phyloP scores from a whole-genome alignment of 345 rosid species.

The Ceriops decandra region DNA sequence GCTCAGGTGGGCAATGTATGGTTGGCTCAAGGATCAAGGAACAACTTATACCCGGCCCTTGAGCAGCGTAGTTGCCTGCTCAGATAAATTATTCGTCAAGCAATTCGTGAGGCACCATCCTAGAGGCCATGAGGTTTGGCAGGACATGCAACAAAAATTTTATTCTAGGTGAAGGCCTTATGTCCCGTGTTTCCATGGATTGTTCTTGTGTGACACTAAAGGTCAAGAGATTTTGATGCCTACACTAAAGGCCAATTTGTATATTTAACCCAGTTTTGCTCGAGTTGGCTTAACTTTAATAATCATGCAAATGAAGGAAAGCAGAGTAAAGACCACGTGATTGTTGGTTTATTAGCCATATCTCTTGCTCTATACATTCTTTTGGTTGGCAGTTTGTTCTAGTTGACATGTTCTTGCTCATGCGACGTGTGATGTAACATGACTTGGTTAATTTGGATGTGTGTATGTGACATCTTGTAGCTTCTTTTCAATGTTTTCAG shows the following conservation, averaged over 20 bases:
- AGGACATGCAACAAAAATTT: constrained; percentile 42
- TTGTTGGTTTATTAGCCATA: background rate
- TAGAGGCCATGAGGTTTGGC: constrained; percentile 58
- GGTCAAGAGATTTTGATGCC: too few species aligned
- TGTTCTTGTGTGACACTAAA: background rate
- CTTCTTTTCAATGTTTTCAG: too few species aligned
- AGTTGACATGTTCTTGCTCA: too few species aligned
- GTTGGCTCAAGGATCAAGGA: constrained; percentile 60
- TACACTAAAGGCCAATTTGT: too few species aligned
- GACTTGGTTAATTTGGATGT: too few species aligned
- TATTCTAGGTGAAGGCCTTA: constrained; percentile 6
- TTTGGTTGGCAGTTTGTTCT: too few species aligned
- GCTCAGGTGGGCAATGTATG: constrained; percentile 56
- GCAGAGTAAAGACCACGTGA: background rate
- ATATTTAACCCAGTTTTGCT: too few species aligned
- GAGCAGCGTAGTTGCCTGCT: constrained; percentile 47
- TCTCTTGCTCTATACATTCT: too few species aligned
- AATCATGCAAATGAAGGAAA: background rate
- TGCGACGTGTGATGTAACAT: too few species aligned
- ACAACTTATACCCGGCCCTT: constrained; percentile 30
- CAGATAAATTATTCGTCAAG: constrained; percentile 36
- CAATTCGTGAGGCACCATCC: constrained; percentile 50
- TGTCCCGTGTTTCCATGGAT: background rate
- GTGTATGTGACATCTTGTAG: too few species aligned
- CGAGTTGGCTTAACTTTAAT: too few species aligned